Evolutionary conservation across 2,329 filamentous ascomycete species (phyloP), one percentile per base, ranked within the genome.

Genomic region (Aspergillus pseudoglaucus): DNA sequence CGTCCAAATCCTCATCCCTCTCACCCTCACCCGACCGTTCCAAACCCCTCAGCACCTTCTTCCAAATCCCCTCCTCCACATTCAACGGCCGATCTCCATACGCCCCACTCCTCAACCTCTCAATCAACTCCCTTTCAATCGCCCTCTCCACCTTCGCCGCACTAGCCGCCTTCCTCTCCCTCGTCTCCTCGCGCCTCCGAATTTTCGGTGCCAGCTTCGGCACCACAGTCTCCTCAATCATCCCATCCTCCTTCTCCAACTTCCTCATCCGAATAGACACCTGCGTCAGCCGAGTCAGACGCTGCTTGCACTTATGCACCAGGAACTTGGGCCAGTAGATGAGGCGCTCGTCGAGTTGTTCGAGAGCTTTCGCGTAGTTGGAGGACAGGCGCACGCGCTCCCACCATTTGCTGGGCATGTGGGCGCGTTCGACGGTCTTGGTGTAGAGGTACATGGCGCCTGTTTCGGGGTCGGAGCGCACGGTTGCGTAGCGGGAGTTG

Each of bases 271-370:
- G 73, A 55, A 95, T 93, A 48, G 85, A 84, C 42, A 98, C 91
- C 75, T 97, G 93, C 45, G 89, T 95, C 62, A 98, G 68, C 43
- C 93, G 78, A 8, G 93, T 97, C 40, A 97, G 80, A 51, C 93
- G 84, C 74, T 97, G 93, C 77, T 98, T 98, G 77, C 89, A 93
- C 73, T 94, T 95, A 75, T 95, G 90, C 30, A 89, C 75, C 54
- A 95, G 74, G 65, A 95, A 96, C 68, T 95, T 95, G 47, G 91
- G 90, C 75, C 90, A 97, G 78, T 95, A 97, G 63, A 90, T 86
- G 57, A 95, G 77, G 43, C 85, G 81, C 59, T 88, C 81, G 66
- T 95, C 90, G 56, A 98, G 82, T 68, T 95, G 88, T 58, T 87
- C 81, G 22, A 98, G 80, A 1, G 93, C 93, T 65, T 90, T 87